Conservation (phyloP, 192 early-diverging fungal genomes). For the Coemansia aciculifera region DNA sequence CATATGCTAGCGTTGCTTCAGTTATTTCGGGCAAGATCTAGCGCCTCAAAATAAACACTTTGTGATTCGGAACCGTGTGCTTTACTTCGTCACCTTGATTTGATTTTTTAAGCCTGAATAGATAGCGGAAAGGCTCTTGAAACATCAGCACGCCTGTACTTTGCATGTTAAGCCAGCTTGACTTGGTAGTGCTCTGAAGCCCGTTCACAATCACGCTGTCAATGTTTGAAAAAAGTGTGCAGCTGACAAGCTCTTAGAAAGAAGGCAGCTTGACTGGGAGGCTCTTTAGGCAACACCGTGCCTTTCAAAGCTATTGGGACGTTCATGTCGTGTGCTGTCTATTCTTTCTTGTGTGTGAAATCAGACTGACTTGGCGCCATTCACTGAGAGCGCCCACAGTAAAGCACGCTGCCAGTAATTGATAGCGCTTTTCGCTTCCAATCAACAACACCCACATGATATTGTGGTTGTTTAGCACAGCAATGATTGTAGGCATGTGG, state of each 20-base stretch:
- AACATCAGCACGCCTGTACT: no score
- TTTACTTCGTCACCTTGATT: no score
- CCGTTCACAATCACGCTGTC: neutral
- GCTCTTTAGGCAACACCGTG: neutral
- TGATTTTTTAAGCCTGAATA: no score
- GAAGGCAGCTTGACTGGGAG: neutral
- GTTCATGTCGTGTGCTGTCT: neutral
- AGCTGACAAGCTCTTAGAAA: neutral
- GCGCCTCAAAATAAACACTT: no score
- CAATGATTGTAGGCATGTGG: no score
- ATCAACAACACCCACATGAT: neutral
- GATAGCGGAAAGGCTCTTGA: no score
- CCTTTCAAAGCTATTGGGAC: neutral
- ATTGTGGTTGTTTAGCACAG: neutral
- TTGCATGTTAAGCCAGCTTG: neutral
- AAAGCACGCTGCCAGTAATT: neutral
- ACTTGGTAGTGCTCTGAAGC: neutral
- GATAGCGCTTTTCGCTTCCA: neutral
- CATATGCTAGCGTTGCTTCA: constrained; percentile 18
- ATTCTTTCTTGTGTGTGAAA: neutral
- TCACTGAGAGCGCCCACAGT: neutral
- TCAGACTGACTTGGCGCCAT: neutral
- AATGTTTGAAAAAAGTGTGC: neutral
- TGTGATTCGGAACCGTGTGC: no score
- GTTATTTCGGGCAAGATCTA: no score